phyloP scores from a whole-genome alignment of 2,329 filamentous ascomycete genomes.

The Fusarium sp. region DNA sequence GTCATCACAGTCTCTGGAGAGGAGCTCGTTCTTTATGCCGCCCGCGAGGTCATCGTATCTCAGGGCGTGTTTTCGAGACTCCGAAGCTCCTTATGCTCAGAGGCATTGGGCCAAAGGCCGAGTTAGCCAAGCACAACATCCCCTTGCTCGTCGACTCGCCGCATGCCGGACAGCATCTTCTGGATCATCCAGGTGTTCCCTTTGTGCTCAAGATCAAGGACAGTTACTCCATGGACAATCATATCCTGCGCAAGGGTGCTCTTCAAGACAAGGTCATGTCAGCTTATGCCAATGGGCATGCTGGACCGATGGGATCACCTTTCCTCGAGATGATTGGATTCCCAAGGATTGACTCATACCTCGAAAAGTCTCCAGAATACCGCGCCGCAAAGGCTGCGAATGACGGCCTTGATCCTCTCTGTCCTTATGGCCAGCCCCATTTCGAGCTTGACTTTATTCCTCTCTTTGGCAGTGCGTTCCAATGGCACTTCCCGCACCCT shows the following conservation, averaged over 20 bases:
- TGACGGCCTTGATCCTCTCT: constrained; percentile 61
- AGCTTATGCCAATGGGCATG: constrained; percentile 45
- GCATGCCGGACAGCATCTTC: constrained; percentile 70
- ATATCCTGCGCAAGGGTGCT: constrained; percentile 49
- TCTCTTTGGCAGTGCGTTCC: constrained; percentile 62
- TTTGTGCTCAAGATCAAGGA: constrained; percentile 47
- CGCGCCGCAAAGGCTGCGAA: constrained; percentile 52
- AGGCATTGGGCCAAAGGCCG: constrained; percentile 65
- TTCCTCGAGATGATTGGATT: constrained; percentile 63
- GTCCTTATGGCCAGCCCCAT: constrained; percentile 66
- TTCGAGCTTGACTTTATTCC: constrained; percentile 71
- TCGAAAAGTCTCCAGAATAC: constrained; percentile 61
- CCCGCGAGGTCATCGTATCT: constrained; percentile 58
- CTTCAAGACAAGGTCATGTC: not conserved
- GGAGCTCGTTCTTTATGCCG: constrained; percentile 57
- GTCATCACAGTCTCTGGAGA: constrained; percentile 49
- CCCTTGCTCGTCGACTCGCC: constrained; percentile 59
- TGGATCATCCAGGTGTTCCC: constrained; percentile 58
- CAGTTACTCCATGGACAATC: constrained; percentile 51
- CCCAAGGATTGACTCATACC: constrained; percentile 63
- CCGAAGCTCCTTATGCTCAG: constrained; percentile 72
- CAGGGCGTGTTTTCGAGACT: constrained; percentile 68
- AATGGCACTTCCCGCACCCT: constrained; percentile 57
- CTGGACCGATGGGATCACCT: constrained; percentile 53
- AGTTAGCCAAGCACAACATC: constrained; percentile 63